Percentiles rank a stretch among this genome's conserved stretches.
These are phyloP conservation scores for Litchi chinensis DNA, from an alignment of 345 rosid genomes.

Conservation along the genomic window DNA sequence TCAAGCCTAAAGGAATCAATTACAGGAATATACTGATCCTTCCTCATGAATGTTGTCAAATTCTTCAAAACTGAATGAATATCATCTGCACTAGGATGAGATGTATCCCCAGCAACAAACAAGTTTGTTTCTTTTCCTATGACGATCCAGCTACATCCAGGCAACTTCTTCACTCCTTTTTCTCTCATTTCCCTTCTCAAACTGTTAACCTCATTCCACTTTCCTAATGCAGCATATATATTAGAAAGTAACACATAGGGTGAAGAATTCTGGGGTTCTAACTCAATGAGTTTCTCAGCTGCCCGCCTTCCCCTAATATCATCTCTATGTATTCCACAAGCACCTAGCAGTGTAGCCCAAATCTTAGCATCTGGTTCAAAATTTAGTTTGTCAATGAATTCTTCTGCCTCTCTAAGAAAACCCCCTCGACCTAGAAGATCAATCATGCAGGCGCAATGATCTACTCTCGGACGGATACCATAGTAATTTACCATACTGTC, in stretches of 20 bases:
- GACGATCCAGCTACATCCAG: conserved; percentile 88
- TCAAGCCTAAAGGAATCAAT: conserved; percentile 31
- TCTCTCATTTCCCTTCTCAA: conserved; percentile 81
- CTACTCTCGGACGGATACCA: conserved; percentile 66
- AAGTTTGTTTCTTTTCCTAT: conserved; percentile 55
- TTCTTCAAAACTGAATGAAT: conserved; percentile 47
- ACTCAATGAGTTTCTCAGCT: conserved; percentile 72
- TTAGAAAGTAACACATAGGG: conserved; percentile 82
- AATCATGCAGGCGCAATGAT: conserved; percentile 87
- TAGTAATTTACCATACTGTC: conserved; percentile 63
- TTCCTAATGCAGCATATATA: conserved; percentile 81
- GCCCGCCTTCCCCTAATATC: conserved; percentile 66
- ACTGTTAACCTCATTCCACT: conserved; percentile 71
- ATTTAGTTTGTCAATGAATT: conserved; percentile 57
- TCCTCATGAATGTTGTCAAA: conserved; percentile 44
- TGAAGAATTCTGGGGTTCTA: conserved; percentile 80
- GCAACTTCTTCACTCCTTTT: conserved; percentile 71
- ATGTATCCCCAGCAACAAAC: conserved; percentile 78
- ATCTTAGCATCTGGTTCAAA: conserved; percentile 73
- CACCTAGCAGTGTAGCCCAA: conserved; percentile 90
- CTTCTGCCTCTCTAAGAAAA: conserved; percentile 75
- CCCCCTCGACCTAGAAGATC: conserved; percentile 98
- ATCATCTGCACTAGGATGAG: conserved; percentile 50
- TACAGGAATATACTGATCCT: conserved; percentile 26
- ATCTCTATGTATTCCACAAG: conserved; percentile 86